Conservation (phyloP, 306 rosid genomes). For the Corylus americana region DNA sequence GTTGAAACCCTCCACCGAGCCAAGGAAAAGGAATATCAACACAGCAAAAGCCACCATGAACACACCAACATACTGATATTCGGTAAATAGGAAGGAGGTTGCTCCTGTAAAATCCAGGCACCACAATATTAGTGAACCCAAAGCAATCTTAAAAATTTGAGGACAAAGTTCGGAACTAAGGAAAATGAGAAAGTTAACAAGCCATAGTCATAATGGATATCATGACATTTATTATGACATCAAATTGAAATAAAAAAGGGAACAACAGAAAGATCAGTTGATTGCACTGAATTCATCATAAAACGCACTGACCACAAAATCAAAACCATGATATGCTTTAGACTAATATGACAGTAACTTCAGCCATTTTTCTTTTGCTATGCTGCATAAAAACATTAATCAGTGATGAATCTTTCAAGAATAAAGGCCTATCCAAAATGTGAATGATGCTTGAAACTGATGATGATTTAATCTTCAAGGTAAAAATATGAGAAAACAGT, state of each 20-base stretch:
- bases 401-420: neutral
- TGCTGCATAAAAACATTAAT: neutral
- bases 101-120: constrained; percentile 63
- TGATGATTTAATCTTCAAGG: neutral
- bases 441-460: neutral
- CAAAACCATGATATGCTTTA: neutral
- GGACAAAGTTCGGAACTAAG: neutral
- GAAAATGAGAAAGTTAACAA: neutral
- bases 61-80: constrained; percentile 74
- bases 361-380: neutral
- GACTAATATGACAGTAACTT: neutral
- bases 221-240: neutral
- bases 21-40: constrained; percentile 90
- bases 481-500: neutral
- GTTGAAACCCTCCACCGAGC: constrained; percentile 93
- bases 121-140: constrained; percentile 26
- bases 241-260: neutral
- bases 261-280: neutral
- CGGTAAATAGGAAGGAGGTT: constrained; percentile 88
- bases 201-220: neutral
- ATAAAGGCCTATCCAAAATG: neutral
- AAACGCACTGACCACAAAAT: too few relatives aligned
- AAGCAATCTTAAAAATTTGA: constrained; percentile 2
- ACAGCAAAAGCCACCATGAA: constrained; percentile 87
- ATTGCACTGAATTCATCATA: too few relatives aligned